Evolutionary conservation across 2,329 filamentous ascomycete species (phyloP), one percentile per base, ranked within the genome.

Genomic region (Cryphonectria naterciae): DNA sequence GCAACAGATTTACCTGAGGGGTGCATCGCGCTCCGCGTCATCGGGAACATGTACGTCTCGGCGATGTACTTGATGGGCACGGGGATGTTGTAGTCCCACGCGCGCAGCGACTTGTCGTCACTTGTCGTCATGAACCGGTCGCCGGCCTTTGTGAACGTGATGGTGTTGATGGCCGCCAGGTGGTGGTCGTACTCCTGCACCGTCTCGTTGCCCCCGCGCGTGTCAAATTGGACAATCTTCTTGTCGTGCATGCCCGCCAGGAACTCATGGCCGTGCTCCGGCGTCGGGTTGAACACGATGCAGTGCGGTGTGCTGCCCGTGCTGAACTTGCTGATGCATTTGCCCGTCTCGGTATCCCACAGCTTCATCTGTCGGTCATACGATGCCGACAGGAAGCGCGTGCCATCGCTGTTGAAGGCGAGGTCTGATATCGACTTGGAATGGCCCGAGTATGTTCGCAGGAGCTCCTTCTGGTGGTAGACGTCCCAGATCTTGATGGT

Each of bases 161-260:
- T 93, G 13, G 96, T 98, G 83, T 99, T 99, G 84, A 99, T 92
- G 35, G 96, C 94, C n/a, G 94, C 96, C 73, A 99, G 85, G 80
- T 99, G 96, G 81, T 99, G 96, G 79, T 99, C 95, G 83, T 99
- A 99, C 84, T 98, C 96, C 79, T 99, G 97, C 17, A 97, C 93
- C 71, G 96, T 87, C 77, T 97, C 90, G 75, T 89, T 89, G 72
- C 85, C 83, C 8, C 91, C 90, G 39, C 97, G 89, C 2, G 91
- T 95, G 81, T 99, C 96, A 81, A 97, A 99, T 79, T 99, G 96
- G 58, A 99, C 88, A 76, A 99, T 99, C 85, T 98, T 98, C 86
- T 99, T 99, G 82, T 99, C 95, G 52, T 93, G 96, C 93, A 98
- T 97, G 77, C 96, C 96, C 1, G 94, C 95, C 69, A 99, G 83